phyloP scores from a whole-genome alignment of 208 protist genomes.

The Crithidia sp. region DNA sequence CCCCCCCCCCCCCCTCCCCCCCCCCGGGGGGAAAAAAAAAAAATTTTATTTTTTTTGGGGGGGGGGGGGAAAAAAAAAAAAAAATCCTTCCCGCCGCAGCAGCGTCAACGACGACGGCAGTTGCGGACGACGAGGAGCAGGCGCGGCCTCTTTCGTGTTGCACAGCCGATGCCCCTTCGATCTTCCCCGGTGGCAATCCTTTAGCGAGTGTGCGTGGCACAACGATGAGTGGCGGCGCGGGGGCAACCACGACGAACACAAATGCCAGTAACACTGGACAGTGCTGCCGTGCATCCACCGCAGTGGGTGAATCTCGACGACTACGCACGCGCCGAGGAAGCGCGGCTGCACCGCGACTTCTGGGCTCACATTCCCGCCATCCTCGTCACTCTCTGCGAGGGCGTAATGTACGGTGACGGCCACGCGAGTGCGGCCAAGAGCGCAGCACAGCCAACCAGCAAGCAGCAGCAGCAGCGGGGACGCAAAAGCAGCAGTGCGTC shows the following conservation, averaged over 20 bases:
- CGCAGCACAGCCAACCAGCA: background rate
- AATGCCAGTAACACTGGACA: background rate
- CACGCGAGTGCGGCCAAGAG: background rate
- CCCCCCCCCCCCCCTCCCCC: too few species aligned
- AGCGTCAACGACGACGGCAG: background rate
- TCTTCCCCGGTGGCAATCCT: background rate
- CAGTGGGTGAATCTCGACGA: constrained; percentile 19
- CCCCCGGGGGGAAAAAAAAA: too few species aligned
- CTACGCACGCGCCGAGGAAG: constrained; percentile 25
- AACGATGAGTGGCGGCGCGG: background rate
- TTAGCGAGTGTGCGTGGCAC: background rate
- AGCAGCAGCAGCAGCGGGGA: background rate
- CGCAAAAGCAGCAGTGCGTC: background rate
- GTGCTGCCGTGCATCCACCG: background rate
- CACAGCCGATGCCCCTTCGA: background rate
- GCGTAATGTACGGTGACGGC: constrained; percentile 34
- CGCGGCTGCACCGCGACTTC: constrained; percentile 45
- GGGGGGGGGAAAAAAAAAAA: too few species aligned
- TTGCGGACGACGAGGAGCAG: constrained; percentile 8
- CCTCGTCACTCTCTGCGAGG: constrained; percentile 38
- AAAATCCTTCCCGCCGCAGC: constrained; percentile 5
- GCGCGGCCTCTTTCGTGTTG: background rate
- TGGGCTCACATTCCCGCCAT: constrained; percentile 44
- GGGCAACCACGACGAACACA: background rate
- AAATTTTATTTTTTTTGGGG: too few species aligned